These are phyloP conservation scores for Periglandula ipomoeae DNA, from an alignment of 2,329 filamentous ascomycete species.

Conservation along the genomic window DNA sequence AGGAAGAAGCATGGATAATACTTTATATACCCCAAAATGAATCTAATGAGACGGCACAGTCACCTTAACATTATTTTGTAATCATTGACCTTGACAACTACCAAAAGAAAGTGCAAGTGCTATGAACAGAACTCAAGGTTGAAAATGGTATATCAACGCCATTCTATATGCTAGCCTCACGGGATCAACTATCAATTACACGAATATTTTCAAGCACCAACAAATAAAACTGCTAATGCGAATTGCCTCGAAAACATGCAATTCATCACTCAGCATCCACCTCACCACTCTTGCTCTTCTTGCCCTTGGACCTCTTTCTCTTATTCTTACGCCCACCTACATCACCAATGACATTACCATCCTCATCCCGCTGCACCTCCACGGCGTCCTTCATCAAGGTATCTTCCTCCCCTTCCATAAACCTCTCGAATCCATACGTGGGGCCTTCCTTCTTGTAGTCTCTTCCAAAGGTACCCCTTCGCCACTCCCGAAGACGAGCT, in stretches of 20 bases:
- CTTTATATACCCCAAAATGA: constrained; percentile 1
- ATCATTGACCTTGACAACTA: neutral
- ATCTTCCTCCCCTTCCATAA: constrained; percentile 19
- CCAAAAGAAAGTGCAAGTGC: no score
- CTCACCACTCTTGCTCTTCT: constrained; percentile 18
- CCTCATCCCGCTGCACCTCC: neutral
- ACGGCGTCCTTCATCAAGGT: neutral
- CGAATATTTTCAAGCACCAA: no score
- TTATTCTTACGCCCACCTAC: constrained; percentile 34
- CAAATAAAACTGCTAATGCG: no score
- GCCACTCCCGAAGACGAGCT: constrained; percentile 80
- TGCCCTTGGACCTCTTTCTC: constrained; percentile 42
- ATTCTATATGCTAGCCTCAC: constrained; percentile 13
- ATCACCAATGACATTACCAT: constrained; percentile 20
- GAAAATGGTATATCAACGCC: constrained; percentile 4
- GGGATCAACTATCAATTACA: no score
- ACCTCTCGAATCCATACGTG: constrained; percentile 45
- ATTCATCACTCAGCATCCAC: neutral
- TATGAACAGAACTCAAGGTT: neutral
- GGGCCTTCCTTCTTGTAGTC: constrained; percentile 49
- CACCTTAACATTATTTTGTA: neutral
- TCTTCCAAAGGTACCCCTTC: constrained; percentile 51
- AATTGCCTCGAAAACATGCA: no score
- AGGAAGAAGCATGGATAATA: neutral
- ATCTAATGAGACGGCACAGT: neutral